Percentiles rank a stretch among this genome's conserved stretches.
phyloP scores from a whole-genome alignment of 306 rosid genomes.

The Cotoneaster glaucophyllus region DNA sequence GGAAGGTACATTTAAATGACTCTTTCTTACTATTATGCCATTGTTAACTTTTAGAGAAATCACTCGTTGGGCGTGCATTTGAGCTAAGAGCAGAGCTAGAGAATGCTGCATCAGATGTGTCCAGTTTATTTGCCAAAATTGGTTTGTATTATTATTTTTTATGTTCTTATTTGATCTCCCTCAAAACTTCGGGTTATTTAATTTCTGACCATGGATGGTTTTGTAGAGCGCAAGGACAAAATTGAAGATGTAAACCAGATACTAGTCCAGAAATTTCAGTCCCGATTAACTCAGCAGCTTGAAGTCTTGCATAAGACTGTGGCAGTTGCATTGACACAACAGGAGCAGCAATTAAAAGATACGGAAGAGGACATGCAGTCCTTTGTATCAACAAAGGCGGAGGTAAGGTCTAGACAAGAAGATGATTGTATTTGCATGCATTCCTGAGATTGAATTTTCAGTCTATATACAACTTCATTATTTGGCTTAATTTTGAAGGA shows the following conservation, averaged over 20 bases:
- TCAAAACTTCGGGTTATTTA: slow-evolving; percentile 5
- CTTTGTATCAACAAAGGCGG: slow-evolving; percentile 67
- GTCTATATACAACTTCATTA: background rate
- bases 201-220: background rate
- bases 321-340: slow-evolving; percentile 70
- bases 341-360: slow-evolving; percentile 73
- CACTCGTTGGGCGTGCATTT: slow-evolving; percentile 74
- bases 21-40: background rate
- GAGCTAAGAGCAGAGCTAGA: slow-evolving; percentile 87
- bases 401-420: slow-evolving; percentile 38
- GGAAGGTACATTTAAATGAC: background rate
- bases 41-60: slow-evolving; percentile 50
- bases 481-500: slow-evolving; percentile 45
- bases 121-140: slow-evolving; percentile 77
- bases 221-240: slow-evolving; percentile 78
- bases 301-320: slow-evolving; percentile 85
- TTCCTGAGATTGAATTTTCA: slow-evolving; percentile 3
- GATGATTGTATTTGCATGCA: background rate
- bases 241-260: slow-evolving; percentile 67
- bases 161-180: background rate
- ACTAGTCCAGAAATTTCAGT: slow-evolving; percentile 67
- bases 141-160: slow-evolving; percentile 42
- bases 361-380: slow-evolving; percentile 95
- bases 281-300: slow-evolving; percentile 77
- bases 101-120: slow-evolving; percentile 85